Evolutionary conservation across 805 yeast genomes (phyloP).

Genomic region (Lipomyces yamanashiensis): DNA sequence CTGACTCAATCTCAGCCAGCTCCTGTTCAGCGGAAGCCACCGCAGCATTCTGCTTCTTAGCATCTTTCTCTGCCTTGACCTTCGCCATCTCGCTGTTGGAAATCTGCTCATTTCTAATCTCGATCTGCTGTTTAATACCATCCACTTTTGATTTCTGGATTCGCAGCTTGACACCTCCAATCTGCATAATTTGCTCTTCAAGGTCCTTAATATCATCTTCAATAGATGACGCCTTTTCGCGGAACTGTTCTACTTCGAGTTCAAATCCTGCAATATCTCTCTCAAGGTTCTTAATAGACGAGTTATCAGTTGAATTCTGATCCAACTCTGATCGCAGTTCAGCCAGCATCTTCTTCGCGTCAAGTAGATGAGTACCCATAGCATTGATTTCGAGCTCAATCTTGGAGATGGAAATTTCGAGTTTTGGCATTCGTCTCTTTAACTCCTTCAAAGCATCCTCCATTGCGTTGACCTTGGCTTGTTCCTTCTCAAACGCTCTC

Average conservation of each 20-base stretch:
- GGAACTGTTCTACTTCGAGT: conserved; percentile 53
- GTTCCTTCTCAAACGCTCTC: conserved; percentile 51
- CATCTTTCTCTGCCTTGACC: conserved; percentile 67
- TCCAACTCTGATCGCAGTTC: conserved; percentile 43
- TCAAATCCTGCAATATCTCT: conserved; percentile 34
- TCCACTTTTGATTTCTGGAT: conserved; percentile 82
- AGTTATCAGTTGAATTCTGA: conserved; percentile 40
- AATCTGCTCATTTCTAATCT: conserved; percentile 60
- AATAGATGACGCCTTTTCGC: conserved; percentile 58
- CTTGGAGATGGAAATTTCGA: conserved; percentile 65
- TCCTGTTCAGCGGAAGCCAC: conserved; percentile 57
- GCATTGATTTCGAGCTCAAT: conserved; percentile 67
- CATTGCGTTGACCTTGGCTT: conserved; percentile 53
- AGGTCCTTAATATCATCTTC: conserved; percentile 62
- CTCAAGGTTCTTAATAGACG: conserved; percentile 43
- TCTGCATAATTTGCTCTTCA: conserved; percentile 80
- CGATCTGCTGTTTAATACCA: conserved; percentile 69
- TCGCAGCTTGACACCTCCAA: conserved; percentile 86
- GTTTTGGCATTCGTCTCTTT: conserved; percentile 69
- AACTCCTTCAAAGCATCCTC: conserved; percentile 60
- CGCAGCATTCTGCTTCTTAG: conserved; percentile 58
- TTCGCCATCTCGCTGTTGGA: conserved; percentile 60
- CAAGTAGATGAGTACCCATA: conserved; percentile 57
- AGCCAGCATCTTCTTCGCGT: conserved; percentile 52
- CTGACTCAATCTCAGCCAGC: conserved; percentile 45